These are phyloP conservation scores for Boletellus emodensis DNA, from an alignment of 768 basidiomycete species.

Conservation along the genomic window DNA sequence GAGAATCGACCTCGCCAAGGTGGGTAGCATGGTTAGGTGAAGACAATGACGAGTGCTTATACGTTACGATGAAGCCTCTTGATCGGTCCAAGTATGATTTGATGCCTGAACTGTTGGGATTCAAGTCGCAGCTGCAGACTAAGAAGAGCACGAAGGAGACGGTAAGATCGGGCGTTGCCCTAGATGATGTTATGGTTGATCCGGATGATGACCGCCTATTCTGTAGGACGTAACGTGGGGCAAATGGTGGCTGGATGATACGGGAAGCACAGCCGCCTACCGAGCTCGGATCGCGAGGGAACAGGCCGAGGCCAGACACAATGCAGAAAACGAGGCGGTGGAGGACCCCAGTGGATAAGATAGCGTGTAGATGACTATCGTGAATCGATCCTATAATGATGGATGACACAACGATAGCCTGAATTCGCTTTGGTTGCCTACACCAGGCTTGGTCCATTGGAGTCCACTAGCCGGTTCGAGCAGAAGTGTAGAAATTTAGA, in stretches of 20 bases:
- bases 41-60: neutral
- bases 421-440: too few relatives aligned
- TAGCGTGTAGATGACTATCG: too few relatives aligned
- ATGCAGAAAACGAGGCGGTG: neutral
- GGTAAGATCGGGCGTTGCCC: neutral
- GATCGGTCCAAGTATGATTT: slow-evolving; percentile 15
- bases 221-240: slow-evolving; percentile 6
- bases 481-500: too few relatives aligned
- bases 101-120: slow-evolving; percentile 4
- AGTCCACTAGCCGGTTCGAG: too few relatives aligned
- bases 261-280: slow-evolving; percentile 12
- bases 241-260: slow-evolving; percentile 12
- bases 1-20: slow-evolving; percentile 5
- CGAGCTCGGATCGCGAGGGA: slow-evolving; percentile 11
- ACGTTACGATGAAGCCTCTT: neutral
- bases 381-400: too few relatives aligned
- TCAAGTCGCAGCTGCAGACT: neutral
- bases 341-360: neutral
- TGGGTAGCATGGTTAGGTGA: neutral
- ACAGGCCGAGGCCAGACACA: slow-evolving; percentile 2
- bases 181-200: neutral
- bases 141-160: neutral
- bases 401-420: too few relatives aligned
- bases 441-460: too few relatives aligned
- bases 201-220: neutral